Conservation (phyloP, 2,329 filamentous ascomycete genomes). For the Colletotrichum falcatum region DNA sequence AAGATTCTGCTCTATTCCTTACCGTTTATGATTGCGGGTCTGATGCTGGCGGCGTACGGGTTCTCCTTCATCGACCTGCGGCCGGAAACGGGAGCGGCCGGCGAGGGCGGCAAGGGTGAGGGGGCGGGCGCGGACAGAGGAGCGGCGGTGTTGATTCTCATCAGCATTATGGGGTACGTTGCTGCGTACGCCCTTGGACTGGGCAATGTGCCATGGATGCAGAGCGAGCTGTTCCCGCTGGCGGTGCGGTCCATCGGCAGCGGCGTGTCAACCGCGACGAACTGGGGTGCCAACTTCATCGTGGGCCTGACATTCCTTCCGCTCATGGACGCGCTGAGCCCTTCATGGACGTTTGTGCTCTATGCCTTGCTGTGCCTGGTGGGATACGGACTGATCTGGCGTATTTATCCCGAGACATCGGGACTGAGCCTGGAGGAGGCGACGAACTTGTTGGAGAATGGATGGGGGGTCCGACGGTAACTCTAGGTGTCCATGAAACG, state of each 20-base stretch:
- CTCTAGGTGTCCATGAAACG: constrained; percentile 2
- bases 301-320: constrained; percentile 89
- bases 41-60: constrained; percentile 77
- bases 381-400: constrained; percentile 77
- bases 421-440: constrained; percentile 86
- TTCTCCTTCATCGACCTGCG: constrained; percentile 73
- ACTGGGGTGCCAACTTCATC: constrained; percentile 88
- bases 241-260: constrained; percentile 79
- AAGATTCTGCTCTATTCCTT: constrained; percentile 85
- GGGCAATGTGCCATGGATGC: constrained; percentile 96
- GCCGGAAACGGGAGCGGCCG: constrained; percentile 44
- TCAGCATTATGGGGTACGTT: constrained; percentile 85
- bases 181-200: constrained; percentile 88
- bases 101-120: constrained; percentile 42
- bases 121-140: constrained; percentile 42
- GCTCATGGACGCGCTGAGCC: constrained; percentile 81
- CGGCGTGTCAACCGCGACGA: constrained; percentile 81
- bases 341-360: constrained; percentile 82
- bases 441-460: constrained; percentile 75
- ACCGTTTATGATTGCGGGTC: constrained; percentile 82
- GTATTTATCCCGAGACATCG: constrained; percentile 87
- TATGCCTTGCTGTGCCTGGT: constrained; percentile 78
- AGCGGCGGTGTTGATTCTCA: constrained; percentile 71
- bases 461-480: constrained; percentile 73
- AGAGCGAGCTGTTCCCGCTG: constrained; percentile 89